Base-by-base conservation (phyloP, 352 stramenopile species). In the Peronospora destructor region DNA sequence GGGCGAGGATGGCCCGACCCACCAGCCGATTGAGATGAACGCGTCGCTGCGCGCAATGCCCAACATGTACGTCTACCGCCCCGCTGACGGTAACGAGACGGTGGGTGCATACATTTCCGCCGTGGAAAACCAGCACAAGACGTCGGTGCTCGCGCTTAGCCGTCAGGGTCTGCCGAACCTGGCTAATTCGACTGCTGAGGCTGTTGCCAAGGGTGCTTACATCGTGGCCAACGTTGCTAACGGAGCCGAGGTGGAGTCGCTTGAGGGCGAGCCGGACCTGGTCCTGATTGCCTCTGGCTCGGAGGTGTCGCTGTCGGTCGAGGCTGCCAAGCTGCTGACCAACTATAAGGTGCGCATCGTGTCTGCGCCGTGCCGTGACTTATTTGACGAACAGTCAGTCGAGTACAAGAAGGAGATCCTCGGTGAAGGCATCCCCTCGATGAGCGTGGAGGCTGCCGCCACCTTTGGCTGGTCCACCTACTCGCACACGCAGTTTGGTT, bases 11-110 rank as follows among this genome's bases (percentile, higher is more conserved):
- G 97, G 97, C 53, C 97, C 97, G 41, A 99, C 97, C 52, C 97
- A 99, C 76, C 96, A 99, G 81, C 97, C 97, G 25, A 95, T 99
- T 48, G 97, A 99, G 78, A 98, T 97, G 71, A 89, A 98, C 67
- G 91, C 96, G 50, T 85, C 80, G 58, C 66, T 99, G 26, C 86
- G 97, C 42, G 84, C 85, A 28, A 99, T 98, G 83, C 97, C 96
- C 28, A 99, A 99, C 77, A 96, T 99, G 66, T 95, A 97, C 66
- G 82, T 98, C 34, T 96, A 98, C 68, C 92, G 97, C 52, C 96
- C 97, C 28, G 95, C 95, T 9, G 97, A 99, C 72, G 93, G 88
- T 28, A 99, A 98, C 66, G 97, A 99, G 88, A 98, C 94, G n/a
- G 73, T 93, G 29, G 95, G 93, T 44, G 66, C 95, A 6, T 99